Percentiles rank a stretch among this genome's conserved stretches.
Evolutionary conservation across 345 rosid species (phyloP).

Genomic region (Syzygium grande): DNA sequence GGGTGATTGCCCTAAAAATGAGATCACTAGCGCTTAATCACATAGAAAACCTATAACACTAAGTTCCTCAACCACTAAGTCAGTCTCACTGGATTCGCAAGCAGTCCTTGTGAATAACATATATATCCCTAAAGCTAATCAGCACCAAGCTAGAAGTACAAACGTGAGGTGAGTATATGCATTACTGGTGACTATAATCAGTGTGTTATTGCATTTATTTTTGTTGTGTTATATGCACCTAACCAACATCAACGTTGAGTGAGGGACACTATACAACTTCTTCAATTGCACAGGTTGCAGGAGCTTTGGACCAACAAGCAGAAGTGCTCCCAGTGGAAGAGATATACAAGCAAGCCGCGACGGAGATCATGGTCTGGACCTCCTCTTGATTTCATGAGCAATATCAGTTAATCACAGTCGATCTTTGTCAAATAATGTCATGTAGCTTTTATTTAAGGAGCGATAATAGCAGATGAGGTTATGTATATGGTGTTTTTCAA

Average conservation of each 20-base stretch:
- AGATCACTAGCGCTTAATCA: background rate
- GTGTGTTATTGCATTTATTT: background rate
- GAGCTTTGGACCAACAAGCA: conserved; percentile 21
- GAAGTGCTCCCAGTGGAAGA: conserved; percentile 36
- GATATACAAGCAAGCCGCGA: conserved; percentile 47
- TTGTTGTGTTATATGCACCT: background rate
- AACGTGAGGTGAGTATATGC: background rate
- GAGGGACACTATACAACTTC: background rate
- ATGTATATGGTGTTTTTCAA: background rate
- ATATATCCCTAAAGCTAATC: background rate
- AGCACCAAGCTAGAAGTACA: background rate
- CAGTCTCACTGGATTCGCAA: background rate
- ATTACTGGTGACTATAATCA: background rate
- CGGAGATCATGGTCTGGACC: conserved; percentile 39
- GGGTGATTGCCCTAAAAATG: background rate
- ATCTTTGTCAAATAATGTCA: background rate
- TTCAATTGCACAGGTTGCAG: conserved; percentile 15
- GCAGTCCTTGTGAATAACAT: background rate
- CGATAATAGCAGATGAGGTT: background rate
- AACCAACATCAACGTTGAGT: background rate
- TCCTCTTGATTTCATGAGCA: conserved; percentile 15
- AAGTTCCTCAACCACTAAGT: background rate
- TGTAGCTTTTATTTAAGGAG: background rate
- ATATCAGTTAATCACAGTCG: background rate
- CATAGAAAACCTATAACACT: background rate